phyloP scores from a whole-genome alignment of 495 filamentous ascomycete species.

The Annulohypoxylon maeteangense region DNA sequence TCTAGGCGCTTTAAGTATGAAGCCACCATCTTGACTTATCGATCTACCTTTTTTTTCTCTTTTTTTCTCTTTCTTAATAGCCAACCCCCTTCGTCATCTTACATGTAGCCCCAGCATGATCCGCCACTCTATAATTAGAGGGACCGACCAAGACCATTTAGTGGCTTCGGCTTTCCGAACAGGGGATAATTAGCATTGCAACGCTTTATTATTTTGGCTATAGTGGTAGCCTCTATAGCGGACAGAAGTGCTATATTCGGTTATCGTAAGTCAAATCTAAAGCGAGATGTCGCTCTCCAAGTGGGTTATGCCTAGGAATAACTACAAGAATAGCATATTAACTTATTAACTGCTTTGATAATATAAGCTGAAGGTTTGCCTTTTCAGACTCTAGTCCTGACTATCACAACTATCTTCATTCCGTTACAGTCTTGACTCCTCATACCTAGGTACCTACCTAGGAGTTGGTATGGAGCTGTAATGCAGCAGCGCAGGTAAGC shows the following conservation, averaged over 20 bases:
- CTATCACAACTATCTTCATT: not conserved
- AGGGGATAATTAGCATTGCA: slow-evolving; percentile 18
- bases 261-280: slow-evolving; percentile 6
- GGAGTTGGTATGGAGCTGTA: slow-evolving; percentile 12
- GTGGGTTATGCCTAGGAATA: slow-evolving; percentile 11
- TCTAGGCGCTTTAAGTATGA: slow-evolving; percentile 1
- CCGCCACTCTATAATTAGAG: slow-evolving; percentile 37
- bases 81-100: slow-evolving; percentile 6
- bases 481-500: slow-evolving; percentile 23
- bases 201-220: slow-evolving; percentile 2
- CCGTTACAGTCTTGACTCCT: not conserved
- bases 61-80: not conserved
- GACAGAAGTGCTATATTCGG: slow-evolving; percentile 10
- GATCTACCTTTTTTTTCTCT: not conserved
- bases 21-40: slow-evolving; percentile 17
- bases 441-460: too few species aligned
- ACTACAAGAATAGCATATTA: not conserved
- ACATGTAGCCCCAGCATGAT: slow-evolving; percentile 7
- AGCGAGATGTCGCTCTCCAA: slow-evolving; percentile 11
- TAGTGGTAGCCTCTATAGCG: slow-evolving; percentile 11
- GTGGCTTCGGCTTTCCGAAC: slow-evolving; percentile 15
- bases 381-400: not conserved
- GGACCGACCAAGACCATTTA: not conserved
- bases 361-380: slow-evolving; percentile 12
- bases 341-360: slow-evolving; percentile 3